Evolutionary conservation across 1,139 yeast species (phyloP), one percentile per base, ranked within the genome.

Genomic region (Yamadazyma buinensis): DNA sequence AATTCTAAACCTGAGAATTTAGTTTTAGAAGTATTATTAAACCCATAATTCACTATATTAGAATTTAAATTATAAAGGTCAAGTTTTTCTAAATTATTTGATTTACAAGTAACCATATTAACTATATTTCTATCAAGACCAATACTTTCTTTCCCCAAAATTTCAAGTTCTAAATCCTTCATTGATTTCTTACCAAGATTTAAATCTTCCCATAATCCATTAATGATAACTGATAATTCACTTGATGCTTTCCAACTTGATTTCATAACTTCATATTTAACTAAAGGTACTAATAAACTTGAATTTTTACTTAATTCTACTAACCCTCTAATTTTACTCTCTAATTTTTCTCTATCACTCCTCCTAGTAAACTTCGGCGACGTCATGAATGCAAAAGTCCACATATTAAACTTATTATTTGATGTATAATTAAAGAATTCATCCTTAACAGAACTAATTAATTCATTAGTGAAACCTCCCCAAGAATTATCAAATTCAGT

Each of bases 401-500:
- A 75, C 0, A 85, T 47, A 15, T 58, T 62, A 36, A 61, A 49
- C 40, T 68, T 68, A 39, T 56, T 59, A 35, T 52, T 55, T 3
- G 50, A 46, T 3, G 71, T 67, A 49, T 83, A 84, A 7, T 88
- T 79, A 38, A 77, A 65, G 46, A 77, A 80, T 42, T 87, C 95
- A 54, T 90, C 96, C 34, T 77, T 66, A 20, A 88, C 39, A 15
- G 68, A 72, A 11, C 64, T 52, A 22, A 88, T 42, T 43, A 80
- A 47, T 29, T 69, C 69, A 24, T 64, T 55, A 1, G 85, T 59
- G 46, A 84, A 81, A 0, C 95, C 96, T 28, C 90, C 82, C 97
- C 97, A 92, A 0, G 83, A 84, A 25, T 77, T 69, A 51, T 84
- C 92, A 5, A 81, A 46, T 34, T 87, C 95, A 0, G 84, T 72